phyloP scores from a whole-genome alignment of 352 stramenopile genomes.

The Globisporangium rhizosaccharum region DNA sequence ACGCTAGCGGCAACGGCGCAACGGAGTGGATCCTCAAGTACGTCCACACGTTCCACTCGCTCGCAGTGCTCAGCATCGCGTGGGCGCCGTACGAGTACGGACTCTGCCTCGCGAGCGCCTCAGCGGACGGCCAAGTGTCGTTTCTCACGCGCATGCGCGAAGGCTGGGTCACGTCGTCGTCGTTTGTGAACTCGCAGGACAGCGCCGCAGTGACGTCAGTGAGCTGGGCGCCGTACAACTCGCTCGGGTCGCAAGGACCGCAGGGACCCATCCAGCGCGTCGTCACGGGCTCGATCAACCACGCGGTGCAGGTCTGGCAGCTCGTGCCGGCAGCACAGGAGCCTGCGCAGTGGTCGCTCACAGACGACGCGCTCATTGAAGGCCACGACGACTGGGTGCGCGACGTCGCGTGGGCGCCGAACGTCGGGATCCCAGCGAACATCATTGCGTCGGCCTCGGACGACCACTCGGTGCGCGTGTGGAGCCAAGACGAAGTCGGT shows the following conservation, averaged over 20 bases:
- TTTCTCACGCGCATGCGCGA: constrained; percentile 79
- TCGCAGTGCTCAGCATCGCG: constrained; percentile 74
- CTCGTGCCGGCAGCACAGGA: constrained; percentile 27
- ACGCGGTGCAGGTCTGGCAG: constrained; percentile 57
- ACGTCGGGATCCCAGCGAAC: constrained; percentile 79
- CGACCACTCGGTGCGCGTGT: constrained; percentile 77
- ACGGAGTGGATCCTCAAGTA: constrained; percentile 78
- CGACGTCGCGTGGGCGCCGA: constrained; percentile 78
- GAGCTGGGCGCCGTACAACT: constrained; percentile 87
- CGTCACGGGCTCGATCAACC: constrained; percentile 66
- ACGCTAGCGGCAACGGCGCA: constrained; percentile 40
- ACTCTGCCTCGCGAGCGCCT: constrained; percentile 70
- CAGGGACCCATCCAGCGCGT: constrained; percentile 68
- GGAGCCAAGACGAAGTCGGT: constrained; percentile 63
- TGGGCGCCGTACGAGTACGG: constrained; percentile 88
- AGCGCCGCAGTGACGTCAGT: constrained; percentile 69
- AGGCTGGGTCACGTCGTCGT: constrained; percentile 77
- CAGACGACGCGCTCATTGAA: constrained; percentile 36
- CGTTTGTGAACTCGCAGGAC: constrained; percentile 69
- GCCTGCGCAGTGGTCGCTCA: constrained; percentile 24
- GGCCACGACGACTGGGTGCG: constrained; percentile 82
- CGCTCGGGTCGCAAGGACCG: constrained; percentile 62
- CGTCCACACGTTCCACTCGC: constrained; percentile 63
- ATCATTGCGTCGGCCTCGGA: constrained; percentile 76
- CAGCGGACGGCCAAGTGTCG: constrained; percentile 77